phyloP scores from a whole-genome alignment of 805 yeast genomes.

The Candida anglica region DNA sequence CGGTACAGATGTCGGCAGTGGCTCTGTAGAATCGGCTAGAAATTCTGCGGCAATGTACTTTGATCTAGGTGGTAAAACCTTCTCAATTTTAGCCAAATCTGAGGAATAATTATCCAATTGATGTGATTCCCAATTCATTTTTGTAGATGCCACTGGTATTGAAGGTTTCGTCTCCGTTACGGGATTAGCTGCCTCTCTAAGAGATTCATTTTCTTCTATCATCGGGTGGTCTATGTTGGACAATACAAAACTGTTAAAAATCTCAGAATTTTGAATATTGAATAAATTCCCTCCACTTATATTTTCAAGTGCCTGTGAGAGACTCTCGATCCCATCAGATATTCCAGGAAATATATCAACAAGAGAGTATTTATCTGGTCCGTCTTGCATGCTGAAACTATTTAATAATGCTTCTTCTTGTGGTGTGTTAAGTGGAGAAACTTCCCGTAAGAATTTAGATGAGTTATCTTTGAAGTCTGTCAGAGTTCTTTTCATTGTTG shows the following conservation, averaged over 20 bases:
- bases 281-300: slow-evolving; percentile 22
- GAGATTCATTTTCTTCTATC: not conserved
- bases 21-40: slow-evolving; percentile 2
- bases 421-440: not conserved
- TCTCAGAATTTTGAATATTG: slow-evolving; percentile 21
- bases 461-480: not conserved
- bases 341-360: slow-evolving; percentile 12
- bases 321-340: slow-evolving; percentile 21
- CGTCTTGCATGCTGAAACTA: too few relatives aligned
- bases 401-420: not conserved
- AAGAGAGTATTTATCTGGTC: not conserved
- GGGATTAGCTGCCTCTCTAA: not conserved
- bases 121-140: slow-evolving; percentile 10
- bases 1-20: slow-evolving; percentile 1
- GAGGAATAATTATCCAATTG: slow-evolving; percentile 24
- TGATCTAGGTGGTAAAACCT: slow-evolving; percentile 13
- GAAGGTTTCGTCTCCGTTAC: not conserved
- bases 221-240: slow-evolving; percentile 6
- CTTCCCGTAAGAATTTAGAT: not conserved
- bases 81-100: slow-evolving; percentile 32
- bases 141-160: not conserved
- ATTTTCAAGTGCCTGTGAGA: slow-evolving; percentile 21
- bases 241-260: slow-evolving; percentile 20
- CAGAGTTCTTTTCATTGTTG: not conserved
- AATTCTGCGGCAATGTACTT: slow-evolving; percentile 10